Conservation (phyloP, 257 asterid genomes). For the Gynochthodes officinalis region DNA sequence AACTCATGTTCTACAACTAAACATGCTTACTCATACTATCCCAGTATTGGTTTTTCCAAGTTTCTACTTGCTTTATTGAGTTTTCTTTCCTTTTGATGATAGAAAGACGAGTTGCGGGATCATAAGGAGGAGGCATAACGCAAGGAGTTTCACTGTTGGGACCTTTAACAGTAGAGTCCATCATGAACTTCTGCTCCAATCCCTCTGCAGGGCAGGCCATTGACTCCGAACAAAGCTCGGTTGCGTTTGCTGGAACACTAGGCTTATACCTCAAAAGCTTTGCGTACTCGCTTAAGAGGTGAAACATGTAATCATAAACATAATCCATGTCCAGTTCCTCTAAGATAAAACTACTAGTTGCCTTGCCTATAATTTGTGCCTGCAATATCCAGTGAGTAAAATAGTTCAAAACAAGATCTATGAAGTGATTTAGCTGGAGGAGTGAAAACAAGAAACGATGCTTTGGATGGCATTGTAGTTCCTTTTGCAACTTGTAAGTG, state of each 20-base stretch:
- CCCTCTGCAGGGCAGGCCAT: slow-evolving; percentile 62
- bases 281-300: slow-evolving; percentile 55
- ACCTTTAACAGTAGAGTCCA: slow-evolving; percentile 49
- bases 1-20: slow-evolving; percentile 4
- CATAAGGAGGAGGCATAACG: slow-evolving; percentile 59
- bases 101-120: slow-evolving; percentile 45
- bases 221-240: slow-evolving; percentile 63
- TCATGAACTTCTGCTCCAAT: slow-evolving; percentile 52
- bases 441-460: no score
- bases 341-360: slow-evolving; percentile 49
- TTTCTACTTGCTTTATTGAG: slow-evolving; percentile 49
- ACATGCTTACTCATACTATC: slow-evolving; percentile 26
- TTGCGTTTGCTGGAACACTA: slow-evolving; percentile 40
- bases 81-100: slow-evolving; percentile 28
- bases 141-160: slow-evolving; percentile 46
- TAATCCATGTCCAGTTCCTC: slow-evolving; percentile 57
- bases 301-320: slow-evolving; percentile 77
- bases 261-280: slow-evolving; percentile 76
- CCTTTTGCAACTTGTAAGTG: background rate
- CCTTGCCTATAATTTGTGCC: slow-evolving; percentile 65
- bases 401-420: background rate
- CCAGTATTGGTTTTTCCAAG: slow-evolving; percentile 60
- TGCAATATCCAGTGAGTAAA: slow-evolving; percentile 20
- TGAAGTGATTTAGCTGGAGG: background rate
- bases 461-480: no score